Evolutionary conservation across 2,329 filamentous ascomycete species (phyloP).

Genomic region (Phyllosticta citribraziliensis): DNA sequence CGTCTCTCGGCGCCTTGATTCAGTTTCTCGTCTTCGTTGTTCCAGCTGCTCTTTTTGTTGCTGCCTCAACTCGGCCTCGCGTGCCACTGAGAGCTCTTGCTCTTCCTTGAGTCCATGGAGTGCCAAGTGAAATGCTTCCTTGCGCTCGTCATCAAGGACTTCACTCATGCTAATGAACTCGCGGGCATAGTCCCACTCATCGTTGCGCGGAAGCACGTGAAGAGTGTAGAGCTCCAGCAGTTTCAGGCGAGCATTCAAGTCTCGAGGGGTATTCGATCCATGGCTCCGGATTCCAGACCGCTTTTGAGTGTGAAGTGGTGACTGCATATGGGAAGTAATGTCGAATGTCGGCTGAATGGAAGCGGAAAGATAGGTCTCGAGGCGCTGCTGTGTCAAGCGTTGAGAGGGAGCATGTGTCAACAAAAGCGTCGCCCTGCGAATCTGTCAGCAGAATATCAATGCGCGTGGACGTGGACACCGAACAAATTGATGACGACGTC

Average conservation of each 20-base stretch:
- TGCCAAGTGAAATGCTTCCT: conserved; percentile 80
- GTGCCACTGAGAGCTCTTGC: conserved; percentile 59
- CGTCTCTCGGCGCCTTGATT: conserved; percentile 25
- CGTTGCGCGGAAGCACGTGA: conserved; percentile 85
- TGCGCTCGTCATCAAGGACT: conserved; percentile 82
- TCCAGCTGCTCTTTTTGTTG: conserved; percentile 47
- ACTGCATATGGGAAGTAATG: conserved; percentile 53
- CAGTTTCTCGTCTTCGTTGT: conserved; percentile 35
- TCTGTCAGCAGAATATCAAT: background rate
- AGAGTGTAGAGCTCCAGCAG: conserved; percentile 92
- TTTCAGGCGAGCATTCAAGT: conserved; percentile 76
- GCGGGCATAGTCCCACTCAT: conserved; percentile 90
- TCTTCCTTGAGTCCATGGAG: conserved; percentile 78
- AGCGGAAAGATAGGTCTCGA: conserved; percentile 82
- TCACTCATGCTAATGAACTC: conserved; percentile 84
- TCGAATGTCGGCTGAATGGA: conserved; percentile 65
- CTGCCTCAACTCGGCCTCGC: conserved; percentile 53
- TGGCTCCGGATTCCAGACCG: conserved; percentile 34
- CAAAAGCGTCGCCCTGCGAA: conserved; percentile 70
- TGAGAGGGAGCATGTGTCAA: conserved; percentile 84
- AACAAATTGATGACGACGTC: conserved; percentile 88
- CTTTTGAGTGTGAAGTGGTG: conserved; percentile 21
- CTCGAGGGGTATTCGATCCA: conserved; percentile 72
- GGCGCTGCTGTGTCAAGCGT: conserved; percentile 69
- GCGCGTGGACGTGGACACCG: background rate